Evolutionary conservation across 2,329 filamentous ascomycete species (phyloP), one percentile per base, ranked within the genome.

Genomic region (Cyclaneusma minus): DNA sequence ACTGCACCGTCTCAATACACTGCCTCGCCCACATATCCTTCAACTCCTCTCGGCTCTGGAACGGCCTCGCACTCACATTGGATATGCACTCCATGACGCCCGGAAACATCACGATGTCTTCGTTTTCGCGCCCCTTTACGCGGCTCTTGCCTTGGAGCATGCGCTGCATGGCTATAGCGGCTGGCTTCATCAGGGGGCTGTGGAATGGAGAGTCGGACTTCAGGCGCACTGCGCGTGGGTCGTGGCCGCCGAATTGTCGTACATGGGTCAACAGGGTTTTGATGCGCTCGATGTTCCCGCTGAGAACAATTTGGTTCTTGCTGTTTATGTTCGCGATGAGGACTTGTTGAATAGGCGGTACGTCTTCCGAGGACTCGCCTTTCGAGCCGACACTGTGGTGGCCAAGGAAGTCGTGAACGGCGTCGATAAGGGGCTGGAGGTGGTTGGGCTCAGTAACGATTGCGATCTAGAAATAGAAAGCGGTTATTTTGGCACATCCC

Each of bases 271-370:
- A 58, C 11, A 94, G 68, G 30, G 74, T 76, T 42, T 71, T 74
- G 49, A 94, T 93, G 39, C 73, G 66, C 41, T 76, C 74, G 28
- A 94, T 75, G 50, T 74, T 87, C 18, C 87, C 87, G 45, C 80
- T 89, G 27, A 95, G 61, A 27, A 94, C 87, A 42, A 95, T 92
- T 55, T 95, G 87, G 48, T 93, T 93, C 56, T 84, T 89, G 49
- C 76, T 82, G 56, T 95, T 95, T 54, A 92, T 73, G 52, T 95
- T 94, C 32, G 84, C 87, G 40, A 95, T 84, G 38, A 78, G 60
- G 26, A 94, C 85, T 51, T 92, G 80, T 45, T 89, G 69, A 29
- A 91, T 83, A 3, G 82, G 70, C 11, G 80, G 77, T 16, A 73
- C 54, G 38, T 79, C 65, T 36, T 72, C 60, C 33, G 64, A 65